Percentiles rank a stretch among this genome's conserved stretches.
phyloP scores from a whole-genome alignment of 352 stramenopile species.

The Phytophthora uliginosa region DNA sequence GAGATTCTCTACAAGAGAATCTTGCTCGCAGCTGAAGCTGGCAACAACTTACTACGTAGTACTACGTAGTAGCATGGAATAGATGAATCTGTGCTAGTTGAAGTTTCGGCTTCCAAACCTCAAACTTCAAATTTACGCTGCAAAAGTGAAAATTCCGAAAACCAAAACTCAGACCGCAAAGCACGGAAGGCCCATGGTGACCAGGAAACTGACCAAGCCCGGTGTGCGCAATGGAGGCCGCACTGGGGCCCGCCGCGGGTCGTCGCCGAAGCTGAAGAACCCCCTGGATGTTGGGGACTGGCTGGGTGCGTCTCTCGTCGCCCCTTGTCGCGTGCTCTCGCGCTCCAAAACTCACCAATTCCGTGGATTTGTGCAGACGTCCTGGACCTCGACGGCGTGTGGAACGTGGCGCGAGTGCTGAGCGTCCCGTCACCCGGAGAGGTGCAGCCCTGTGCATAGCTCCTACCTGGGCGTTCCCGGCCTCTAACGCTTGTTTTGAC shows the following conservation, averaged over 20 bases:
- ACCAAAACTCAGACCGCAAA: background rate
- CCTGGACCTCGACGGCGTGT: slow-evolving; percentile 68
- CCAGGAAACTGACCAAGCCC: background rate
- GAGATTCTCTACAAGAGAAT: too few relatives aligned
- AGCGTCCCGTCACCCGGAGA: slow-evolving; percentile 32
- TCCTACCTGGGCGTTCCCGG: background rate
- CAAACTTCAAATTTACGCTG: background rate
- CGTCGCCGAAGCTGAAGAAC: background rate
- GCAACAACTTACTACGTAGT: too few relatives aligned
- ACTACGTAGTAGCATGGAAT: too few relatives aligned
- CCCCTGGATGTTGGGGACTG: background rate
- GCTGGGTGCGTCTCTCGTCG: background rate
- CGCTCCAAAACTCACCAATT: background rate
- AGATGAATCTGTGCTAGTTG: too few relatives aligned
- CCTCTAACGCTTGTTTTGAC: background rate
- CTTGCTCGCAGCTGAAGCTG: too few relatives aligned
- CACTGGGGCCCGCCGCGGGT: background rate
- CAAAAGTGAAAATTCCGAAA: too few relatives aligned
- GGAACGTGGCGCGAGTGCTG: slow-evolving; percentile 74
- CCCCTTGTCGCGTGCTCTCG: background rate
- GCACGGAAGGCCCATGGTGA: background rate
- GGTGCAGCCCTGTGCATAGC: slow-evolving; percentile 8
- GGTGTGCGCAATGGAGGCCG: background rate
- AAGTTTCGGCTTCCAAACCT: background rate
- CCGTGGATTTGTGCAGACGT: slow-evolving; percentile 51